phyloP scores from a whole-genome alignment of 1,284 basidiomycete species.

The Amylostereum chailletii region DNA sequence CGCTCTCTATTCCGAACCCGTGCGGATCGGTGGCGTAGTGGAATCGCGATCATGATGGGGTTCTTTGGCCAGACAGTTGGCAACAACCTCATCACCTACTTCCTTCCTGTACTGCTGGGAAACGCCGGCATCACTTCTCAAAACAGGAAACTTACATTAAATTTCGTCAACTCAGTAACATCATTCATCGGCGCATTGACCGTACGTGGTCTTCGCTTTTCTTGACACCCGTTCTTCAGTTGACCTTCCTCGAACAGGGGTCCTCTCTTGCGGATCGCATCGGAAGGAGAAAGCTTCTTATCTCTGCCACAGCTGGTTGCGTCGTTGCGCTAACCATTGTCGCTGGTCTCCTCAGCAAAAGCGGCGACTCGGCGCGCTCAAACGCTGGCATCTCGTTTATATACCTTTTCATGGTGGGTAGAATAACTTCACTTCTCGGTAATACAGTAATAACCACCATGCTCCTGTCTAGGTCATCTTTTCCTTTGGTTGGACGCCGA shows the following conservation, averaged over 20 bases:
- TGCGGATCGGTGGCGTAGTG: conserved; percentile 37
- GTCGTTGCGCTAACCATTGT: conserved; percentile 33
- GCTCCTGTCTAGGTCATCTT: conserved; percentile 19
- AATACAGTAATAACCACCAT: too few species aligned
- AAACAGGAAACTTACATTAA: conserved; percentile 31
- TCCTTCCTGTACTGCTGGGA: conserved; percentile 34
- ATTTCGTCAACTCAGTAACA: conserved; percentile 42
- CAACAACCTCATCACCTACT: conserved; percentile 41
- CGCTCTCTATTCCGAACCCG: conserved; percentile 37
- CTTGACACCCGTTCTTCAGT: not conserved
- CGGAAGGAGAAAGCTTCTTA: conserved; percentile 31
- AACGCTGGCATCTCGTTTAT: conserved; percentile 40
- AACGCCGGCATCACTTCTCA: conserved; percentile 37
- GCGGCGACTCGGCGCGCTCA: conserved; percentile 22
- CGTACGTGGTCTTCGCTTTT: conserved; percentile 2
- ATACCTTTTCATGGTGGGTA: conserved; percentile 37
- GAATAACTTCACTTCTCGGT: not conserved
- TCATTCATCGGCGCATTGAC: conserved; percentile 21
- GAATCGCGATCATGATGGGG: conserved; percentile 43
- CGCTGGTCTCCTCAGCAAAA: conserved; percentile 31
- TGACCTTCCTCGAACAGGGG: conserved; percentile 19
- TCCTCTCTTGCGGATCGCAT: conserved; percentile 34
- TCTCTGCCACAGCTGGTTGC: conserved; percentile 27
- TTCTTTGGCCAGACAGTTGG: conserved; percentile 31
- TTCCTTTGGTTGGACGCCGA: conserved; percentile 47